Evolutionary conservation across 129 eudicot genomes (phyloP).

Genomic region (Oenanthe sinensis): DNA sequence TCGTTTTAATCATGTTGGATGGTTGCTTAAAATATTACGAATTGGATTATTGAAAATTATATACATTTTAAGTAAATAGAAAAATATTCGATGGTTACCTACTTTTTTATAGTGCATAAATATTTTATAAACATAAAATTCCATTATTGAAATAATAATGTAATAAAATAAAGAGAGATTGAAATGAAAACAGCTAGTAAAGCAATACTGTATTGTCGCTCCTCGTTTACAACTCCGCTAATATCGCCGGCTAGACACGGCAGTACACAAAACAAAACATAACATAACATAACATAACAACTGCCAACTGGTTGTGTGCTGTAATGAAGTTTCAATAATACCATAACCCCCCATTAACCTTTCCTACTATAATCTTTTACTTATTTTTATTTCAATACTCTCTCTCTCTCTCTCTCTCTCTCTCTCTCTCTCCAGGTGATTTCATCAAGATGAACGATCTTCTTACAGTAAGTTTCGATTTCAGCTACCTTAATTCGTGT

Average conservation of each 20-base stretch:
- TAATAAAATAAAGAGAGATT: no score
- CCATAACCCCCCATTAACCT: slow-evolving; percentile 1
- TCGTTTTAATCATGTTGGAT: no score
- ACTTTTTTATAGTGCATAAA: no score
- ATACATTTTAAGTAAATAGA: no score
- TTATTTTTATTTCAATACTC: not conserved
- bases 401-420: slow-evolving; percentile 7
- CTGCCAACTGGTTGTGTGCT: not conserved
- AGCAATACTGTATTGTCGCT: slow-evolving; percentile 10
- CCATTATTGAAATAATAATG: no score
- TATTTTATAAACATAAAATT: no score
- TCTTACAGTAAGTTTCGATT: slow-evolving; percentile 12
- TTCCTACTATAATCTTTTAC: not conserved
- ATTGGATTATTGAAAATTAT: no score
- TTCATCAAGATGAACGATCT: slow-evolving; percentile 24
- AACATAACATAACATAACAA: not conserved
- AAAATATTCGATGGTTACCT: no score
- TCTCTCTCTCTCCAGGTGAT: slow-evolving; percentile 9
- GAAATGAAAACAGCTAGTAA: slow-evolving; percentile 3
- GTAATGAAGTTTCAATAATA: slow-evolving; percentile 1
- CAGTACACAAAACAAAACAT: not conserved
- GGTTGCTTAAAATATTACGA: no score
- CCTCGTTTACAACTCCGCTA: not conserved
- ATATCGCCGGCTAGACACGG: slow-evolving; percentile 9
- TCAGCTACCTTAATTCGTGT: not conserved